Evolutionary conservation across 352 stramenopile genomes (phyloP).

Genomic region (Peronospora belbahrii): DNA sequence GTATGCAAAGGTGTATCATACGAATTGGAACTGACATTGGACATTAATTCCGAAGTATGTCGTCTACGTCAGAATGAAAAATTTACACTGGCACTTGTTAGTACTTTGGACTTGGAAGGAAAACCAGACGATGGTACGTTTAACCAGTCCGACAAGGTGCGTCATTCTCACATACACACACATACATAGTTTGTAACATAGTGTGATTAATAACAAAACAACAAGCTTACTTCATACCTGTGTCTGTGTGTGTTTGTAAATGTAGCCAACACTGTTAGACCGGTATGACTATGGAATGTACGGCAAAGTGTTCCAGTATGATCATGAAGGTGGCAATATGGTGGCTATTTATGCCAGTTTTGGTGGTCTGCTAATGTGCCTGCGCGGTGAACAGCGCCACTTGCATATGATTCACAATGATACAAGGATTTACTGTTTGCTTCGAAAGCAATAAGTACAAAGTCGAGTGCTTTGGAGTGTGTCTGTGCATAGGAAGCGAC

Average conservation of each 20-base stretch:
- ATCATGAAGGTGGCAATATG: conserved; percentile 91
- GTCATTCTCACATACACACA: too few relatives aligned
- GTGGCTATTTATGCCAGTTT: conserved; percentile 94
- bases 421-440: conserved; percentile 91
- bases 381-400: conserved; percentile 95
- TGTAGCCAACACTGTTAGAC: conserved; percentile 88
- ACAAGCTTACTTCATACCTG: background rate
- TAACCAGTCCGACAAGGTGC: conserved; percentile 86
- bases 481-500: background rate
- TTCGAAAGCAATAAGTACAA: conserved; percentile 73
- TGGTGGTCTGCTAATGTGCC: conserved; percentile 95
- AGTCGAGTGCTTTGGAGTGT: background rate
- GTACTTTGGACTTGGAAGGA: conserved; percentile 93
- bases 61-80: conserved; percentile 92
- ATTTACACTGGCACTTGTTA: conserved; percentile 94
- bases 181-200: too few relatives aligned
- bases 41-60: conserved; percentile 98
- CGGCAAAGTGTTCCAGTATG: conserved; percentile 96
- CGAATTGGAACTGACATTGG: conserved; percentile 94
- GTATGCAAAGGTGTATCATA: conserved; percentile 95
- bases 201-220: background rate
- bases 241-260: background rate
- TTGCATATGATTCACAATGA: conserved; percentile 96
- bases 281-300: conserved; percentile 99
- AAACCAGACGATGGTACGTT: conserved; percentile 93